Base-by-base conservation (phyloP, 371 early-diverging fungal species). In the Mortierella polycephala region DNA sequence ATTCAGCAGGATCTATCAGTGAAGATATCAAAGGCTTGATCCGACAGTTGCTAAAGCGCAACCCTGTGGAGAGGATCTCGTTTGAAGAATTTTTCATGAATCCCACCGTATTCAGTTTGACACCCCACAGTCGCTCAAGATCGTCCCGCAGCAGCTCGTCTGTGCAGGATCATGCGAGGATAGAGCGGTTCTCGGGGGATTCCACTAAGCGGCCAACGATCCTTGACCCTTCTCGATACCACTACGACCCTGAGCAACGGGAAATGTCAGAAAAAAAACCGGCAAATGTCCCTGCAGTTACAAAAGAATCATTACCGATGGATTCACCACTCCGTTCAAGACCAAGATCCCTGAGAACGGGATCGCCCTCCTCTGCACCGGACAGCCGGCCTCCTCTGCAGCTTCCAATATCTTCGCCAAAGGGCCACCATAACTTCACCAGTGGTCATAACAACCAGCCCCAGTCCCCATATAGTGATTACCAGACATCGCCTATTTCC, bases 61-160 rank as follows among this genome's bases (percentile, higher is more conserved):
- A 94, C 40, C 98, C 98, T 0, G 83, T 84, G 0, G 94, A 96
- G 69, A 85, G 98, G 40, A 91, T 98, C 61, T 85, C 90, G 0
- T 97, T 98, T 83, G 95, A 96, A 60, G 95, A 95, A 57, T 96
- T 98, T 69, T 97, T 98, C 69, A 84, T 84, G 64, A 96, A 97
- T 71, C 92, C 94, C 4, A 90, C 90, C 14, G 82, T 94, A 5
- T 57, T 75, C 13, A 70, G 52, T 23, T 20, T 59, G 16, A 56
- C 64, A 10, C 42, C 63, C 6, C 71, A 58, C 11, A 61, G 62
- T 30, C 69, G 59, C 20, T 71, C 76, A 21, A 73, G 58, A 46
- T 64, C 75, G 3, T 65, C 70, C 5, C 45, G 62, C 13, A 69
- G 58, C 16, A 51, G 65, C 44, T 42, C 65, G 2, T 61, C 59